Evolutionary conservation across 768 basidiomycete species (phyloP).

Genomic region (Termitomyces sp.): DNA sequence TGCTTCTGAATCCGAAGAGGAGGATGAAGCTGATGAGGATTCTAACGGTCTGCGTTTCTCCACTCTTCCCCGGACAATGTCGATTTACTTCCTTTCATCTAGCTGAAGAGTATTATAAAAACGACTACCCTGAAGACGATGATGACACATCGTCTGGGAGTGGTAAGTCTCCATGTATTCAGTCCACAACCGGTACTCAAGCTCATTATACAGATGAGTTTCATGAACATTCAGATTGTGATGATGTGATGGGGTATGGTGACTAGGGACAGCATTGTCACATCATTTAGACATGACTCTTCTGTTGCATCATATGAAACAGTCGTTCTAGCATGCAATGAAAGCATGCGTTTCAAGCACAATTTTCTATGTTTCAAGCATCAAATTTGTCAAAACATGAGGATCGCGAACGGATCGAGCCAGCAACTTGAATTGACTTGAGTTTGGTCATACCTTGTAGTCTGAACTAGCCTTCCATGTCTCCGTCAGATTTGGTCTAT

Average conservation of each 20-base stretch:
- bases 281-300: background rate
- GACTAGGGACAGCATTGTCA: constrained; percentile 13
- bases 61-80: background rate
- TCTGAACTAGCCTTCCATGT: background rate
- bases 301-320: background rate
- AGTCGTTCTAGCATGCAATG: background rate
- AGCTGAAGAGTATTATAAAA: constrained; percentile 83
- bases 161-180: constrained; percentile 19
- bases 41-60: constrained; percentile 58
- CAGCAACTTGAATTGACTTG: background rate
- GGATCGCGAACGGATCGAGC: background rate
- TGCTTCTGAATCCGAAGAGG: constrained; percentile 57
- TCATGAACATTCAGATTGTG: constrained; percentile 47
- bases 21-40: constrained; percentile 78
- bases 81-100: background rate
- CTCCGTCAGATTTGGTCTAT: background rate
- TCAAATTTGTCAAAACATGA: background rate
- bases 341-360: background rate
- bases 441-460: background rate
- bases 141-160: constrained; percentile 30
- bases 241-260: constrained; percentile 29
- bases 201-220: constrained; percentile 40
- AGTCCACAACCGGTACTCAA: background rate
- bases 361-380: background rate
- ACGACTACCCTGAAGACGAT: constrained; percentile 79